Evolutionary conservation across 352 stramenopile genomes (phyloP).

Genomic region (Blastocystis sp.): DNA sequence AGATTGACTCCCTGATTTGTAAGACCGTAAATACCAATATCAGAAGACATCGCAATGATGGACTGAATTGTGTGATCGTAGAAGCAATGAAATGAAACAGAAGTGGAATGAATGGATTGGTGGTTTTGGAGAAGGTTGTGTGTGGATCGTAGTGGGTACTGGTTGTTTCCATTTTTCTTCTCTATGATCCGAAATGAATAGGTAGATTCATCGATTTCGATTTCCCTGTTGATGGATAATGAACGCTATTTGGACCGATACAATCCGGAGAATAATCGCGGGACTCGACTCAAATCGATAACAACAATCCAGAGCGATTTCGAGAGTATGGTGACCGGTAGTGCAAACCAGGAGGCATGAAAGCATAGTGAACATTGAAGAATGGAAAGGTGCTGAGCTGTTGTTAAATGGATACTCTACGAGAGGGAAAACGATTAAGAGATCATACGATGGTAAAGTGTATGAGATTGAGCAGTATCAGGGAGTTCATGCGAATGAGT

Average conservation of each 20-base stretch:
- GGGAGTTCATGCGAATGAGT: not conserved
- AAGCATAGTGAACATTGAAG: too few relatives aligned
- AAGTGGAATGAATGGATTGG: not conserved
- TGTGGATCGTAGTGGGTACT: not conserved
- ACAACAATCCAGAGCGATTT: too few relatives aligned
- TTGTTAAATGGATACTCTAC: not conserved
- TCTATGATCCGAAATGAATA: not conserved
- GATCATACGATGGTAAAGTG: not conserved
- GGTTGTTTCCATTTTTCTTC: not conserved
- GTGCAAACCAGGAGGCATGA: too few relatives aligned
- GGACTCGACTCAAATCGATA: too few relatives aligned
- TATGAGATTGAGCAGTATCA: not conserved
- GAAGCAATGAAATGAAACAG: not conserved
- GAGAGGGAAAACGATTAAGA: not conserved
- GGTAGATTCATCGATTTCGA: not conserved
- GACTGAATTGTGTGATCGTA: not conserved
- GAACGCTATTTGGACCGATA: too few relatives aligned
- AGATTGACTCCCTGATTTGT: not conserved
- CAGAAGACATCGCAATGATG: conserved; percentile 25
- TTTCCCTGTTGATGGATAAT: not conserved
- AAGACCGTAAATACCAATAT: conserved; percentile 54
- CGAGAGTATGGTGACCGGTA: too few relatives aligned
- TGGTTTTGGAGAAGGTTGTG: not conserved
- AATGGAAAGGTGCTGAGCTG: too few relatives aligned
- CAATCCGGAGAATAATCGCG: too few relatives aligned